phyloP scores from a whole-genome alignment of 2,329 filamentous ascomycete genomes.

The Lachnellula cervina region DNA sequence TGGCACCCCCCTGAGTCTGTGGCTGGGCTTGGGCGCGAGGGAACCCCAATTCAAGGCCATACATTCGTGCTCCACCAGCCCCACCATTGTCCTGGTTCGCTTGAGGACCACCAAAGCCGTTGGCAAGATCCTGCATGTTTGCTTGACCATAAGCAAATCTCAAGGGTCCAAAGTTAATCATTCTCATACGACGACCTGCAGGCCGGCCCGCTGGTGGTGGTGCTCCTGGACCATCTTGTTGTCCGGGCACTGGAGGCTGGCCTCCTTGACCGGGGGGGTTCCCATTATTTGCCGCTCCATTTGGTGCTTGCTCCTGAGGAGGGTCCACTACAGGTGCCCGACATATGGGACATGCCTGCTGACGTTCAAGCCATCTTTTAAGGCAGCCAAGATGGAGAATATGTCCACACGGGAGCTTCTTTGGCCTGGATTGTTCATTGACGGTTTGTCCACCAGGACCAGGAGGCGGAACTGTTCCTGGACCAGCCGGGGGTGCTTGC shows the following conservation, averaged over 20 bases:
- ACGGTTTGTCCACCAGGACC: constrained; percentile 39
- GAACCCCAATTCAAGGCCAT: constrained; percentile 32
- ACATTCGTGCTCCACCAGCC: constrained; percentile 26
- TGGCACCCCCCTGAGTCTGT: constrained; percentile 13
- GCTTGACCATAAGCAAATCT: constrained; percentile 65
- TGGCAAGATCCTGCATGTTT: constrained; percentile 63
- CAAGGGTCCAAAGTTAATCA: constrained; percentile 71
- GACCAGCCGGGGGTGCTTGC: constrained; percentile 35
- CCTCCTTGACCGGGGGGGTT: constrained; percentile 25
- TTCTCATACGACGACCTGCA: constrained; percentile 43
- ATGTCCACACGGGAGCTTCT: constrained; percentile 94
- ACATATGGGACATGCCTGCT: constrained; percentile 96
- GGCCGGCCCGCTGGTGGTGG: constrained; percentile 31
- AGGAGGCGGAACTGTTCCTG: constrained; percentile 31
- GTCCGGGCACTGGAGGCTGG: constrained; percentile 32
- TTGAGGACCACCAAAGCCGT: constrained; percentile 51
- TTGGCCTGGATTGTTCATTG: constrained; percentile 80
- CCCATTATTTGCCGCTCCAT: constrained; percentile 18
- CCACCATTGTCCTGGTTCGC: constrained; percentile 32
- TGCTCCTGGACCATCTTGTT: constrained; percentile 35
- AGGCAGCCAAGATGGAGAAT: constrained; percentile 92
- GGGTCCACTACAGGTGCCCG: constrained; percentile 69
- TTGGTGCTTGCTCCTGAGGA: constrained; percentile 31
- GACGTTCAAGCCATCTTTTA: constrained; percentile 93
- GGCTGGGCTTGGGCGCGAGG: constrained; percentile 24